Conservation (phyloP, 768 basidiomycete species). For the Nidularia sp. region DNA sequence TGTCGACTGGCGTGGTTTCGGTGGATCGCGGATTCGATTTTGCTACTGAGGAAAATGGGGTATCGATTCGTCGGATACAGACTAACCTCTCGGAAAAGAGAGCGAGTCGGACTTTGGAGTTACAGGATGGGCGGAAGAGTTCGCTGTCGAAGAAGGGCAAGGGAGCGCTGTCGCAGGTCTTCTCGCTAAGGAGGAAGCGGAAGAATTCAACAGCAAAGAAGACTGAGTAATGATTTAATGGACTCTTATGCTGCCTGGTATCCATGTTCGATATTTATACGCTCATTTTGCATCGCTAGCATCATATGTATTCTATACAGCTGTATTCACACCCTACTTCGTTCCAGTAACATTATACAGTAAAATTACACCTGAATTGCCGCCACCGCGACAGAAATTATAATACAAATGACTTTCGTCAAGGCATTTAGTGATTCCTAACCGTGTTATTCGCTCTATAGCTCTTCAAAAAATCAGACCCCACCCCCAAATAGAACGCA, state of each 20-base stretch:
- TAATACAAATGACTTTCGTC: too few relatives aligned
- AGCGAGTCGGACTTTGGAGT: constrained; percentile 38
- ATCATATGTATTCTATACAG: too few relatives aligned
- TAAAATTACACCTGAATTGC: too few relatives aligned
- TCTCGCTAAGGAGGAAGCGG: constrained; percentile 26
- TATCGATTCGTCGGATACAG: constrained; percentile 81
- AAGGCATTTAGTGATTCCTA: too few relatives aligned
- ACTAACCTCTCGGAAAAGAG: constrained; percentile 67
- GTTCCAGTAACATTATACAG: too few relatives aligned
- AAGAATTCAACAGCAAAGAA: constrained; percentile 12
- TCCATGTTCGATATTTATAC: too few relatives aligned
- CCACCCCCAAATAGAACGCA: background rate
- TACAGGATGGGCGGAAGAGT: constrained; percentile 1
- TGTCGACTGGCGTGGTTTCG: constrained; percentile 78
- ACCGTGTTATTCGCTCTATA: too few relatives aligned
- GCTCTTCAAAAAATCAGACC: too few relatives aligned
- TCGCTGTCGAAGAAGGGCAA: constrained; percentile 24
- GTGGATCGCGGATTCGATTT: constrained; percentile 84
- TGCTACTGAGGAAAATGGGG: constrained; percentile 81
- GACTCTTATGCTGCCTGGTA: too few relatives aligned
- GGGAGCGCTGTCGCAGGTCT: constrained; percentile 28
- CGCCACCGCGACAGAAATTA: too few relatives aligned
- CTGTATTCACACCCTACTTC: too few relatives aligned
- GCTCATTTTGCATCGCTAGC: too few relatives aligned
- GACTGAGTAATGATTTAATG: background rate